These are phyloP conservation scores for Elsinoe ampelina DNA, from an alignment of 2,329 filamentous ascomycete genomes.

Conservation along the genomic window DNA sequence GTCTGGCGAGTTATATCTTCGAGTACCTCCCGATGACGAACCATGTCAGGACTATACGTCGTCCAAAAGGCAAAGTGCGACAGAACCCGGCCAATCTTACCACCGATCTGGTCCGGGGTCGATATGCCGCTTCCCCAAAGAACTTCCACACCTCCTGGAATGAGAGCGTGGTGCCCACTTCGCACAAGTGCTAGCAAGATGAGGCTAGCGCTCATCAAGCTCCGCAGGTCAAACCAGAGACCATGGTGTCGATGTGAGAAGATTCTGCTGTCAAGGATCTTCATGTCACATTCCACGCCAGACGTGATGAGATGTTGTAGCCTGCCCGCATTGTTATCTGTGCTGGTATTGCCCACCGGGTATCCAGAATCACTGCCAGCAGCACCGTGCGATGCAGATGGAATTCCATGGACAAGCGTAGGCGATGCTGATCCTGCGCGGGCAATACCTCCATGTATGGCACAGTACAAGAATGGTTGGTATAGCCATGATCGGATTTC, in stretches of 20 bases:
- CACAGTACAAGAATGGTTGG: slow-evolving; percentile 26
- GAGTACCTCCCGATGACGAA: slow-evolving; percentile 13
- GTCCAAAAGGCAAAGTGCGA: slow-evolving; percentile 13
- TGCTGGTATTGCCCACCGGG: not conserved
- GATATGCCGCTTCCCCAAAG: slow-evolving; percentile 3
- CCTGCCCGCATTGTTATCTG: not conserved
- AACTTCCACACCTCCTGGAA: slow-evolving; percentile 11
- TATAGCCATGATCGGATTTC: slow-evolving; percentile 26
- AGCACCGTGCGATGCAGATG: not conserved
- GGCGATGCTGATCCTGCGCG: not conserved
- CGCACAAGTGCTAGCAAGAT: slow-evolving; percentile 21
- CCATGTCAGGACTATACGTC: slow-evolving; percentile 10
- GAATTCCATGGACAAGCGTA: not conserved
- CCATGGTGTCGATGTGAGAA: slow-evolving; percentile 27
- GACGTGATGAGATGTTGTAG: slow-evolving; percentile 18
- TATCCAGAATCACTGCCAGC: not conserved
- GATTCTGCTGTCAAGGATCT: slow-evolving; percentile 20
- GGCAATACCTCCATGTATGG: slow-evolving; percentile 19
- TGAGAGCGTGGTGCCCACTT: slow-evolving; percentile 20
- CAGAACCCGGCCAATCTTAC: slow-evolving; percentile 14
- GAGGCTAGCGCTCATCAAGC: slow-evolving; percentile 19
- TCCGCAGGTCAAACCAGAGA: slow-evolving; percentile 25
- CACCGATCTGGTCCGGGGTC: not conserved
- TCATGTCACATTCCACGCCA: slow-evolving; percentile 23
- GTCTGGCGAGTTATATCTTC: not conserved